These are phyloP conservation scores for Moricandia arvensis DNA, from an alignment of 345 rosid genomes.

Conservation along the genomic window DNA sequence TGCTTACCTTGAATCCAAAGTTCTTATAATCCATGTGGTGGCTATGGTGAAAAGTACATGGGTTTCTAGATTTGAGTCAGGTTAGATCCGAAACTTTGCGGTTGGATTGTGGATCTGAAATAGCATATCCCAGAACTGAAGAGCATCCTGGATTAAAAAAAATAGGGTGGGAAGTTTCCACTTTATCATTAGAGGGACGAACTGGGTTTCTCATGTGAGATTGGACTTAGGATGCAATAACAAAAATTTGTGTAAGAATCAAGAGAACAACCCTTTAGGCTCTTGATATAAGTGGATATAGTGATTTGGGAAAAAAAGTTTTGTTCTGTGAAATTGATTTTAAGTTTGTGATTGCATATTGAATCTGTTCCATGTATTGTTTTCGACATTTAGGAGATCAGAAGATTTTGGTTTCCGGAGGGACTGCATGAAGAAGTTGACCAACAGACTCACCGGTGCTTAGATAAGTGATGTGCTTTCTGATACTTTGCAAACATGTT, in stretches of 20 bases:
- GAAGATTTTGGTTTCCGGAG: not conserved
- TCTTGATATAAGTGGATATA: no score
- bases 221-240: not conserved
- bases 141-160: not conserved
- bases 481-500: conserved; percentile 38
- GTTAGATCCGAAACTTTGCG: conserved; percentile 24
- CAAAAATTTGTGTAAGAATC: no score
- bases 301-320: not conserved
- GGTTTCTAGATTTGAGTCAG: conserved; percentile 30
- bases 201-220: conserved; percentile 11
- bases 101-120: conserved; percentile 8
- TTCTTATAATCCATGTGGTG: not conserved
- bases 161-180: not conserved
- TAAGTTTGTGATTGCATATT: not conserved
- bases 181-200: conserved; percentile 1
- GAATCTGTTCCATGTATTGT: conserved; percentile 26
- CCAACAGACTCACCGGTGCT: conserved; percentile 2
- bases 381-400: conserved; percentile 19
- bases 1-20: not conserved
- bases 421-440: conserved; percentile 19
- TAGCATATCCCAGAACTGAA: not conserved
- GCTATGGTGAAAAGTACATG: not conserved
- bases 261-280: not conserved
- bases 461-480: conserved; percentile 40
- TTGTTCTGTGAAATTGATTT: not conserved